These are phyloP conservation scores for Ascochyta pisi DNA, from an alignment of 2,329 filamentous ascomycete species.

Conservation along the genomic window DNA sequence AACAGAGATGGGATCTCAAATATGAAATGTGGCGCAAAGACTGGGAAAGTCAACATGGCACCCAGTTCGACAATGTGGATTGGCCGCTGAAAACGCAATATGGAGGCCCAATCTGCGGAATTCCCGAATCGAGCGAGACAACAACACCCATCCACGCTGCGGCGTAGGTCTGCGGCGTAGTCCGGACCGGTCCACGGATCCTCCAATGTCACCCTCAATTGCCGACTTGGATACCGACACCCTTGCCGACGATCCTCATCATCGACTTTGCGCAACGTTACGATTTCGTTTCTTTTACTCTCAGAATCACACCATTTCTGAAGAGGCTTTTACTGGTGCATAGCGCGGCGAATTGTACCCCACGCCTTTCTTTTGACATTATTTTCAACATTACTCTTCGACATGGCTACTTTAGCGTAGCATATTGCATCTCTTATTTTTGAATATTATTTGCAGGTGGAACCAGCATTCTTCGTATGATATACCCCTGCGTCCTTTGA, in stretches of 20 bases:
- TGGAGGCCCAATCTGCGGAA: constrained; percentile 18
- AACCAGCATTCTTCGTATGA: constrained; percentile 1
- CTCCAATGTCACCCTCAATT: constrained; percentile 2
- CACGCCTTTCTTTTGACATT: neutral
- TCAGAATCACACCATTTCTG: neutral
- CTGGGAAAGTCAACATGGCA: constrained; percentile 41
- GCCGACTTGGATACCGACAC: constrained; percentile 12
- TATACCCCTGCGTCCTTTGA: constrained; percentile 11
- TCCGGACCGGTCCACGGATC: constrained; percentile 16
- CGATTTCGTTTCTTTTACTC: neutral
- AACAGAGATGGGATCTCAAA: constrained; percentile 50
- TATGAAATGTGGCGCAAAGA: constrained; percentile 49
- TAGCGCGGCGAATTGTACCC: constrained; percentile 11
- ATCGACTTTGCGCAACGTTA: constrained; percentile 7
- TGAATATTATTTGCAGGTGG: neutral
- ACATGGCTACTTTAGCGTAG: neutral
- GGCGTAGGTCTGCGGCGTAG: constrained; percentile 5
- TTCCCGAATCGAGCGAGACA: constrained; percentile 32
- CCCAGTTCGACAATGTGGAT: constrained; percentile 38
- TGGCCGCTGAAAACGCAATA: constrained; percentile 35
- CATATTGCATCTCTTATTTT: neutral
- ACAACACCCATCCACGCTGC: constrained; percentile 27
- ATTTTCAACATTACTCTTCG: neutral
- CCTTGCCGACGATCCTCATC: constrained; percentile 6
- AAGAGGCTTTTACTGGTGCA: constrained; percentile 10